Base-by-base conservation (phyloP, 495 filamentous ascomycete genomes). In the Pseudoneurospora amorphoporcata region DNA sequence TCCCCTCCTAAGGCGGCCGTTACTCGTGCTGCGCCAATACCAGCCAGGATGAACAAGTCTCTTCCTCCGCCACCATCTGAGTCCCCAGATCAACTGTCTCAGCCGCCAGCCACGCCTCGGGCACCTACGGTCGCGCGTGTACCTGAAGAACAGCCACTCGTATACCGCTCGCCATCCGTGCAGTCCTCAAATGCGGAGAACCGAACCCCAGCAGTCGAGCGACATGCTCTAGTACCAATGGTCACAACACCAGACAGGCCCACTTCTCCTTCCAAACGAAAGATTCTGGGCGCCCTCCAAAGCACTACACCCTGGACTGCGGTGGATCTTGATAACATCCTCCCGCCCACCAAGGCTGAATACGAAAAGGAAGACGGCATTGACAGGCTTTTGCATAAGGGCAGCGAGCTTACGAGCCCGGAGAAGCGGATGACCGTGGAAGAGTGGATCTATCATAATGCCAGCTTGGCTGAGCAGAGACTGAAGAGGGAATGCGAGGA, bases 381-480 rank as follows among this genome's bases (percentile, higher is more conserved):
- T 4, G 77, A 77, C 61, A 79, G 86, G 70, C 81, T 84, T 39
- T 82, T 86, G 42, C 78, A 77, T 9, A 87, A 86, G 73, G 85
- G 83, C 14, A 76, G 72, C 37, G 86, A 86, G n/a, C 80, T 99
- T 73, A 90, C 88, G 2, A 91, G 85, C 73, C 89, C 89, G 0
- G 95, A 98, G 83, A 93, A 91, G 84, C 87, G 87, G 45, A 94
- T 99, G 93, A 93, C 89, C 0, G 93, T 98, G 3, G 92, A 96
- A 79, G 90, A 97, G 81, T 99, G 95, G 95, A 90, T 99, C 61
- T 83, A 86, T 70, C 88, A 87, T 82, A 95, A 94, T 77, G 94
- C 95, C 5, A 86, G 87, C 75, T 83, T 88, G 74, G 93, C 90
- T 1, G 94, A 97, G 82, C 88, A 91, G 77, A 89, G 88, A 77